Evolutionary conservation across 2,329 filamentous ascomycete species (phyloP).

Genomic region (Botrytis galanthina): DNA sequence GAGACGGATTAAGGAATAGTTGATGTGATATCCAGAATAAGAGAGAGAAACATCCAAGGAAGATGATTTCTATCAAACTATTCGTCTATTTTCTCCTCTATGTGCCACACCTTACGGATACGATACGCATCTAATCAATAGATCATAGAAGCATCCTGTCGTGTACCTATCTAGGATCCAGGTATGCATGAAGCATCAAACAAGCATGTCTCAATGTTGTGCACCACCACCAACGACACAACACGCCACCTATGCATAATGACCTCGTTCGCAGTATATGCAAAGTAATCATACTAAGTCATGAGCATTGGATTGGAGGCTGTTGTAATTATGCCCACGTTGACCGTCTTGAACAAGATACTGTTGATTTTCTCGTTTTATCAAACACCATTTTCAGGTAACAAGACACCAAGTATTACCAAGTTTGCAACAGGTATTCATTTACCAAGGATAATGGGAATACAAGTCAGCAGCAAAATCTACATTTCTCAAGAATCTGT

Average conservation of each 20-base stretch:
- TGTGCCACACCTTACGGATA: too few species aligned
- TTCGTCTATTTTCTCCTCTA: background rate
- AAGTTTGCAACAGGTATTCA: background rate
- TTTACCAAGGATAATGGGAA: too few species aligned
- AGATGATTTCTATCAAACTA: background rate
- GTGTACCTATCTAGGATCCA: background rate
- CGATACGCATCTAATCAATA: conserved; percentile 17
- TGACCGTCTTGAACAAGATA: background rate
- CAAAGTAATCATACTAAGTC: background rate
- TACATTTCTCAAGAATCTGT: background rate
- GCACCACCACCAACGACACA: background rate
- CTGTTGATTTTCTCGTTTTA: background rate
- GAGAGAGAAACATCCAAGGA: background rate
- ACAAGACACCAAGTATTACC: background rate
- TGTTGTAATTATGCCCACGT: too few species aligned
- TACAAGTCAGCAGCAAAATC: background rate
- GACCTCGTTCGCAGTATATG: background rate
- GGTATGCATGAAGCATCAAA: background rate
- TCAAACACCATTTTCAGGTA: background rate
- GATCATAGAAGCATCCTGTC: conserved; percentile 8
- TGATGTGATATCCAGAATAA: background rate
- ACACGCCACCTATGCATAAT: background rate
- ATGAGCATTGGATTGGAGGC: background rate
- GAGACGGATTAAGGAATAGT: background rate
- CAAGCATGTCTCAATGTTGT: background rate